Percentiles rank a stretch among this genome's conserved stretches.
These are phyloP conservation scores for Microsporum audouinii DNA, from an alignment of 2,329 filamentous ascomycete genomes.

Conservation along the genomic window DNA sequence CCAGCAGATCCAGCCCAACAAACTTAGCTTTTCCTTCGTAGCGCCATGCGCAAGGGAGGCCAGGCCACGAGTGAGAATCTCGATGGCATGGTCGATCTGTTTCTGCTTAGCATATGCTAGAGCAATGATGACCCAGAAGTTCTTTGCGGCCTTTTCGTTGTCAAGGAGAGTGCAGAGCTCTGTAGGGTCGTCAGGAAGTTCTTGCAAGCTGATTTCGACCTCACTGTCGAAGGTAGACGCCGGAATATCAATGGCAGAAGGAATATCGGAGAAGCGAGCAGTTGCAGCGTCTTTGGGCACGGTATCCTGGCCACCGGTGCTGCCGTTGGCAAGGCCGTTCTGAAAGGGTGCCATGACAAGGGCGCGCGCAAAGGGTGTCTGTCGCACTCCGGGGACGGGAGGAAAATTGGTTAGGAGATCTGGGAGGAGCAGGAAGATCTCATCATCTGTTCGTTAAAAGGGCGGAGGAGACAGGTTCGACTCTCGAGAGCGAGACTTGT, in stretches of 20 bases:
- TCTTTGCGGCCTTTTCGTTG: conserved; percentile 81
- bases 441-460: background rate
- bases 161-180: conserved; percentile 92
- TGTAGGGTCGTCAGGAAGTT: conserved; percentile 82
- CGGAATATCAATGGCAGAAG: conserved; percentile 52
- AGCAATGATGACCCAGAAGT: conserved; percentile 96
- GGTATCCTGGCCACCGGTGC: conserved; percentile 29
- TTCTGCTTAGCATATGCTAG: conserved; percentile 93
- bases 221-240: conserved; percentile 51
- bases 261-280: conserved; percentile 50
- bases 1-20: conserved; percentile 80
- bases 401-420: background rate
- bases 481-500: background rate
- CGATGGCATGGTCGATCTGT: conserved; percentile 73
- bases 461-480: background rate
- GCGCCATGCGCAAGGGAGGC: conserved; percentile 57
- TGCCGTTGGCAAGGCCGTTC: conserved; percentile 43
- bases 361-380: background rate
- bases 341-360: conserved; percentile 35
- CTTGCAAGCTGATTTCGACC: conserved; percentile 87
- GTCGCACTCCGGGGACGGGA: background rate
- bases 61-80: conserved; percentile 60
- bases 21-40: conserved; percentile 71
- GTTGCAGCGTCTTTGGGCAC: conserved; percentile 20
- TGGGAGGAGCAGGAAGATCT: background rate